These are phyloP conservation scores for Chlorella sp. DNA, from an alignment of 139 green algal species.

Conservation along the genomic window DNA sequence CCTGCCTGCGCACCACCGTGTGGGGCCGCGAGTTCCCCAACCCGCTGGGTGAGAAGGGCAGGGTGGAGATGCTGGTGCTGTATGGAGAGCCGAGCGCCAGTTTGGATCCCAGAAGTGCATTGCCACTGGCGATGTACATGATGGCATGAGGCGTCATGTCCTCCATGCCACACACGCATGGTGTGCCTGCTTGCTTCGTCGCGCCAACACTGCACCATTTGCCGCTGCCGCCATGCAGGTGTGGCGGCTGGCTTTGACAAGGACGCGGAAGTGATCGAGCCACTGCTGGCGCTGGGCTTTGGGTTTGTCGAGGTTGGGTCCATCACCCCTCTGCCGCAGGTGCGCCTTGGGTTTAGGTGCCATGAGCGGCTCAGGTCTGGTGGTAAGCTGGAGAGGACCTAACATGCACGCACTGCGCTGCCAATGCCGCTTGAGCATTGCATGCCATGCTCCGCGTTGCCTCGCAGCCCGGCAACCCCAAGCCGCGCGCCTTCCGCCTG, in stretches of 20 bases:
- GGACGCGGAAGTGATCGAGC: conserved; percentile 85
- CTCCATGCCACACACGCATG: not conserved
- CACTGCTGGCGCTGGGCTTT: conserved; percentile 90
- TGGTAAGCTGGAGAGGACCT: too few relatives aligned
- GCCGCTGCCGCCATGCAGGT: conserved; percentile 54
- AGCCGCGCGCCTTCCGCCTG: conserved; percentile 92
- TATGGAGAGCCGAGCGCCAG: too few relatives aligned
- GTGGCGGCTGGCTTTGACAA: conserved; percentile 99
- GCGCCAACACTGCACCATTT: too few relatives aligned
- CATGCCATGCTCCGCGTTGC: too few relatives aligned
- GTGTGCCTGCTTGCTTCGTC: too few relatives aligned
- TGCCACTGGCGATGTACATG: too few relatives aligned
- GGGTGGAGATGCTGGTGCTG: too few relatives aligned
- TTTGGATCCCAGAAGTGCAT: too few relatives aligned
- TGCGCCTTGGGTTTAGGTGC: too few relatives aligned
- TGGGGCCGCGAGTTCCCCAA: conserved; percentile 89
- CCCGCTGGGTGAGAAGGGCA: conserved; percentile 86
- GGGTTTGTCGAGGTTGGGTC: conserved; percentile 95
- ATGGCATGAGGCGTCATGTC: not conserved
- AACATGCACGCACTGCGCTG: too few relatives aligned
- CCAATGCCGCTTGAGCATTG: too few relatives aligned
- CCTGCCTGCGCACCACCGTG: conserved; percentile 68
- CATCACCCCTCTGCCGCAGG: conserved; percentile 85
- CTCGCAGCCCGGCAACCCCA: conserved; percentile 94
- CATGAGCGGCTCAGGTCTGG: too few relatives aligned